phyloP scores from a whole-genome alignment of 495 filamentous ascomycete genomes.

The Neurospora sp. region DNA sequence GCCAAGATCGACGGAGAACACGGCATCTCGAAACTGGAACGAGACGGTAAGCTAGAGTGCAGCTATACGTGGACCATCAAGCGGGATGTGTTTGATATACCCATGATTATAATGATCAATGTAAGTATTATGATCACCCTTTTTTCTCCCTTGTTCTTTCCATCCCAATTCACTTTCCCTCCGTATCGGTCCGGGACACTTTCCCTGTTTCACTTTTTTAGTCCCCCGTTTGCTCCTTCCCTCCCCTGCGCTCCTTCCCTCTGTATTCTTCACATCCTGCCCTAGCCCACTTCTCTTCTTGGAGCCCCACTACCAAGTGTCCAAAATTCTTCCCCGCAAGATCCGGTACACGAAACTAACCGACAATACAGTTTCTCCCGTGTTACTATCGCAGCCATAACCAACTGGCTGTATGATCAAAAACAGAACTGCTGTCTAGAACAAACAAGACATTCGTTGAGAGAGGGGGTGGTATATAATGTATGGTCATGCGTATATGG shows the following conservation, averaged over 20 bases:
- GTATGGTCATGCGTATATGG: neutral
- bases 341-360: constrained; percentile 10
- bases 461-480: neutral
- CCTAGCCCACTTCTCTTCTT: neutral
- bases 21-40: constrained; percentile 65
- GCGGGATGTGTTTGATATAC: constrained; percentile 95
- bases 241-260: neutral
- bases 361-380: constrained; percentile 34
- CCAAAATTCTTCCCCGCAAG: neutral
- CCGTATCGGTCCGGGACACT: neutral
- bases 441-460: constrained; percentile 4
- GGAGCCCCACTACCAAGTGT: neutral
- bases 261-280: neutral
- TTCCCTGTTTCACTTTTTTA: neutral
- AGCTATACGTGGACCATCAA: constrained; percentile 95
- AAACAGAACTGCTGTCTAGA: neutral
- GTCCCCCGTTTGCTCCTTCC: neutral
- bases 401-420: constrained; percentile 35
- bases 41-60: constrained; percentile 88
- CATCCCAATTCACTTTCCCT: neutral
- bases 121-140: constrained; percentile 44
- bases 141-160: neutral
- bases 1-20: constrained; percentile 63
- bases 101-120: constrained; percentile 96
- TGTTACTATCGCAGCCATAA: constrained; percentile 40